phyloP scores from a whole-genome alignment of 371 early-diverging fungal genomes.

The Mucor mucedo region DNA sequence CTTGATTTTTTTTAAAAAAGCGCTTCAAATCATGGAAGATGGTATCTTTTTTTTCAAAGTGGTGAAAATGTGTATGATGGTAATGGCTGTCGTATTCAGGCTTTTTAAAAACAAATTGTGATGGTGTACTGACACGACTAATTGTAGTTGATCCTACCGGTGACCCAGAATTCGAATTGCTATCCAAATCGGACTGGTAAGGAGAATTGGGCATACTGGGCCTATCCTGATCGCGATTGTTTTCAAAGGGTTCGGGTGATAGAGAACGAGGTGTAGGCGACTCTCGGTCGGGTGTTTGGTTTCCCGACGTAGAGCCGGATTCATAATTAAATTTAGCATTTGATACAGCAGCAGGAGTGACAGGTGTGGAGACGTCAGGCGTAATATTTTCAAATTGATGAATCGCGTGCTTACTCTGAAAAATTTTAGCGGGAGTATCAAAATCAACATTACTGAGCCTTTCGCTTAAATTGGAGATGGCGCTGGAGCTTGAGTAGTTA shows the following conservation, averaged over 20 bases:
- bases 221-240: not conserved
- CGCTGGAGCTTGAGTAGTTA: constrained; percentile 6
- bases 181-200: not conserved
- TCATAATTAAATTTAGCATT: not conserved
- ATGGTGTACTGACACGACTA: constrained; percentile 34
- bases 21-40: constrained; percentile 60
- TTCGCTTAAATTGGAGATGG: constrained; percentile 7
- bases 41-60: constrained; percentile 51
- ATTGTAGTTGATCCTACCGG: not conserved
- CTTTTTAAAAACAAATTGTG: constrained; percentile 55
- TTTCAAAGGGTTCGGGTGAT: constrained; percentile 16
- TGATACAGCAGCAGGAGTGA: constrained; percentile 17
- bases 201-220: not conserved
- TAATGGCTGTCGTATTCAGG: constrained; percentile 53
- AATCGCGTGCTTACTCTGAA: constrained; percentile 33
- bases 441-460: constrained; percentile 38
- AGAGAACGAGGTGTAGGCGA: constrained; percentile 23
- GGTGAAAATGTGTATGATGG: constrained; percentile 53
- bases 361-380: constrained; percentile 44
- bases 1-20: constrained; percentile 42
- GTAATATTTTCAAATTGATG: constrained; percentile 50
- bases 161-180: not conserved
- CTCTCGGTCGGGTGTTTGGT: not conserved
- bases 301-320: constrained; percentile 4
- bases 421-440: constrained; percentile 41